Conservation (phyloP, 257 asterid species). For the Anisodus acutangulus region DNA sequence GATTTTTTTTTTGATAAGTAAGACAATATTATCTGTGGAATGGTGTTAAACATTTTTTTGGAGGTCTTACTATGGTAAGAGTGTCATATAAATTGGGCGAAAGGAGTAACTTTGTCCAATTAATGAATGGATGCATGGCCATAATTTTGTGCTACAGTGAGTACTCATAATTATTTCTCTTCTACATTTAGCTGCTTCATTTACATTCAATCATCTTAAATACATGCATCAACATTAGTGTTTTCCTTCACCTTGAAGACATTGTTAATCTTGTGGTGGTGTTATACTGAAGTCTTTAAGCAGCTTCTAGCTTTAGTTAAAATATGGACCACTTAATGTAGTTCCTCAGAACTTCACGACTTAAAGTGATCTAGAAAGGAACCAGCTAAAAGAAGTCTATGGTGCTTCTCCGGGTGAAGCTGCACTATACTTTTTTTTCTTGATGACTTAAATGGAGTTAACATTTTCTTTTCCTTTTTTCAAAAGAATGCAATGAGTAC, state of each 20-base stretch:
- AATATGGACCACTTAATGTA: conserved; percentile 4
- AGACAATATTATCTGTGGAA: conserved; percentile 16
- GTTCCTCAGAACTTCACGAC: conserved; percentile 15
- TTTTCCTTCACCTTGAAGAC: background rate
- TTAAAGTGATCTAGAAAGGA: background rate
- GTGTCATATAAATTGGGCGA: background rate
- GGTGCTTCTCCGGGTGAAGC: background rate
- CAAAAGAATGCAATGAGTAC: background rate
- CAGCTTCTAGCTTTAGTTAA: background rate
- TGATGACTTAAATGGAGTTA: background rate
- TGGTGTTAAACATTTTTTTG: background rate
- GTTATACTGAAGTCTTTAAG: background rate
- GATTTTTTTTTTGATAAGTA: background rate
- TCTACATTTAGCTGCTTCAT: background rate
- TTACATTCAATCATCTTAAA: background rate
- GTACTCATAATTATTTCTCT: background rate
- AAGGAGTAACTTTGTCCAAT: conserved; percentile 5
- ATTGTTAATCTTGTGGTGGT: background rate
- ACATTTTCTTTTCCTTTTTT: background rate
- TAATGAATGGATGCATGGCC: background rate
- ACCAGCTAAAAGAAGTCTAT: conserved; percentile 14
- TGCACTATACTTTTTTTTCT: background rate
- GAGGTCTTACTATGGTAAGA: background rate
- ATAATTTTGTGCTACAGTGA: background rate
- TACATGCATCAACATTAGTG: conserved; percentile 15